These are phyloP conservation scores for Athelia sp. DNA, from an alignment of 1,284 basidiomycete species.

Conservation along the genomic window DNA sequence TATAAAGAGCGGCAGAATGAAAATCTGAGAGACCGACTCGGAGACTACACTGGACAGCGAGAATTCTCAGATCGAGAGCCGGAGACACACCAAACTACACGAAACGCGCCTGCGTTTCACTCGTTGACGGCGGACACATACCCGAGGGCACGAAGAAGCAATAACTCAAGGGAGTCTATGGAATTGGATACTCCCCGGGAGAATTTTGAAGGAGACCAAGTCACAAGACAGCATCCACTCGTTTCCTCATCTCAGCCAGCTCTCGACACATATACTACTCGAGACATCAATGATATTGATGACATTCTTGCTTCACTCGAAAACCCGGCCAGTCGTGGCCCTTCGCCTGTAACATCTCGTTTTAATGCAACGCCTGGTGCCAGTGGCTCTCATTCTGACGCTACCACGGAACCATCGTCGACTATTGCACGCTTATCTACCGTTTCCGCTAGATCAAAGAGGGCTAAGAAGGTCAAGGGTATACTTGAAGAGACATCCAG, in stretches of 20 bases:
- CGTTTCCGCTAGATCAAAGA: conserved; percentile 34
- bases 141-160: too few species aligned
- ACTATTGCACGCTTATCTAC: too few species aligned
- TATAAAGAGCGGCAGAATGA: conserved; percentile 42
- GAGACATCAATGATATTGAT: conserved; percentile 64
- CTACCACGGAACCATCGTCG: conserved; percentile 11
- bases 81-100: conserved; percentile 48
- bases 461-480: conserved; percentile 33
- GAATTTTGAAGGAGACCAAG: too few species aligned
- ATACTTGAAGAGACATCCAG: conserved; percentile 18
- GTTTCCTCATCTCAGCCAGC: conserved; percentile 17
- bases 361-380: conserved; percentile 20
- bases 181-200: too few species aligned
- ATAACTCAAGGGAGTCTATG: too few species aligned
- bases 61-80: conserved; percentile 19
- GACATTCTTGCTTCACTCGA: conserved; percentile 71
- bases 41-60: conserved; percentile 34
- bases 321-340: conserved; percentile 47
- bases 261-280: conserved; percentile 39
- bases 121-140: conserved; percentile 56
- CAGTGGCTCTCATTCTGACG: not conserved
- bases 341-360: conserved; percentile 42
- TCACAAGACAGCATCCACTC: conserved; percentile 25
- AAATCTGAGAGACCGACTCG: conserved; percentile 37
- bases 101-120: conserved; percentile 69